A percentile compares a stretch with the other conserved stretches of the same genome.
phyloP scores from a whole-genome alignment of 805 yeast species.

The Jamesozyma gamospora region DNA sequence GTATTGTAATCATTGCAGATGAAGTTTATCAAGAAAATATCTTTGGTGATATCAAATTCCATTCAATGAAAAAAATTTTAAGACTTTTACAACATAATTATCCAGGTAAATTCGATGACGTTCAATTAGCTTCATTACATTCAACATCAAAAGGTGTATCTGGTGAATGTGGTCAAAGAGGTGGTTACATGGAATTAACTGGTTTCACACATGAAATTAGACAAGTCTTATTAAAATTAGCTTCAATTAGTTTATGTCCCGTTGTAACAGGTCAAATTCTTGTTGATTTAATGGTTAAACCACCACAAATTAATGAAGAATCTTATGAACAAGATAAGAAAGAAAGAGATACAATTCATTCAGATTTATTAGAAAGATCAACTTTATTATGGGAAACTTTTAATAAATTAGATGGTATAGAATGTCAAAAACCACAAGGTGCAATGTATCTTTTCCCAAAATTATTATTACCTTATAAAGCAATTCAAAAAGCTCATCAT shows the following conservation, averaged over 20 bases:
- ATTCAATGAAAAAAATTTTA: conserved; percentile 75
- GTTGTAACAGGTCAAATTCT: conserved; percentile 92
- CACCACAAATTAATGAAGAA: conserved; percentile 71
- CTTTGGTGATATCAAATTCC: conserved; percentile 63
- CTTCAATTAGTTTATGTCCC: conserved; percentile 86
- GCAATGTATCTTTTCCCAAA: conserved; percentile 96
- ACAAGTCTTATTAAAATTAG: conserved; percentile 69
- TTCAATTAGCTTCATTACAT: conserved; percentile 87
- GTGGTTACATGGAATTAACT: conserved; percentile 92
- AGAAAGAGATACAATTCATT: conserved; percentile 56
- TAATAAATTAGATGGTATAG: conserved; percentile 64
- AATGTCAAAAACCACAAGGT: conserved; percentile 86
- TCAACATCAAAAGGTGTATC: conserved; percentile 96
- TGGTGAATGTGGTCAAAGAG: conserved; percentile 99
- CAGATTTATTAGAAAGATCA: conserved; percentile 57
- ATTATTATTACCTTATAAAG: conserved; percentile 53
- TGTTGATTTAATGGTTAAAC: conserved; percentile 86
- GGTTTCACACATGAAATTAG: conserved; percentile 67
- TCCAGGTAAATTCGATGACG: conserved; percentile 50
- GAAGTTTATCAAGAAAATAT: conserved; percentile 96
- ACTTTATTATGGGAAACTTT: conserved; percentile 58
- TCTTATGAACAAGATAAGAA: conserved; percentile 56
- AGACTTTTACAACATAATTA: conserved; percentile 48
- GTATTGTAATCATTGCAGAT: conserved; percentile 85
- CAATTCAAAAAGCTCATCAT: conserved; percentile 50